These are phyloP conservation scores for Aspergillus mulundensis DNA, from an alignment of 495 filamentous ascomycete genomes.

Conservation along the genomic window DNA sequence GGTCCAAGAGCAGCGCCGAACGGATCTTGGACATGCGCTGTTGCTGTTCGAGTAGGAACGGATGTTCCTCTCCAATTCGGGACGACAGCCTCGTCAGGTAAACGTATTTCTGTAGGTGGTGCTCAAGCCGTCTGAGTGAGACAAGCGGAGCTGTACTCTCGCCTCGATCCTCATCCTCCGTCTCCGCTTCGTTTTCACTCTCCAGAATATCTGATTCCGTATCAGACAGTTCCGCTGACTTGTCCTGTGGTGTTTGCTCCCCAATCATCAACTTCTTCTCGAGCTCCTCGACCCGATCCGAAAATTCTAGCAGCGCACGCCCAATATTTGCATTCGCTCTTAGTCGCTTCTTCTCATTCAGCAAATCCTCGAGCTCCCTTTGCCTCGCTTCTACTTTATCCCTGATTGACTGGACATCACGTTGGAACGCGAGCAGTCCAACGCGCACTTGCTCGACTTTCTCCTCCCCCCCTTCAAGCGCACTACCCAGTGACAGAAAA, in stretches of 20 bases:
- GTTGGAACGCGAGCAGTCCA: constrained; percentile 75
- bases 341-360: constrained; percentile 53
- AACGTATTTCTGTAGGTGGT: constrained; percentile 55
- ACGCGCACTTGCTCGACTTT: constrained; percentile 88
- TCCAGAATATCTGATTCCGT: constrained; percentile 36
- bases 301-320: constrained; percentile 64
- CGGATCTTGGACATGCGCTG: constrained; percentile 55
- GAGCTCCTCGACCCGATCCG: constrained; percentile 65
- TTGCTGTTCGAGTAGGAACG: constrained; percentile 59
- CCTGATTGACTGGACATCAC: constrained; percentile 64
- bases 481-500: constrained; percentile 77
- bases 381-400: constrained; percentile 50
- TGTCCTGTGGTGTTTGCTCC: constrained; percentile 15
- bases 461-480: constrained; percentile 83
- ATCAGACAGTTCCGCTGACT: constrained; percentile 25
- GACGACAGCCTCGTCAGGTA: constrained; percentile 48
- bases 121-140: constrained; percentile 49
- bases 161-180: constrained; percentile 45
- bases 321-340: constrained; percentile 53
- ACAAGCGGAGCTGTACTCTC: constrained; percentile 35
- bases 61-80: constrained; percentile 56
- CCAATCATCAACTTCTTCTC: constrained; percentile 65
- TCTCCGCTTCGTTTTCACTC: constrained; percentile 54
- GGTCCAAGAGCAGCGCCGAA: constrained; percentile 78
- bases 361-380: constrained; percentile 48